Percentiles rank a stretch among this genome's conserved stretches.
phyloP scores from a whole-genome alignment of 805 yeast species.

The Saturnispora diversa region DNA sequence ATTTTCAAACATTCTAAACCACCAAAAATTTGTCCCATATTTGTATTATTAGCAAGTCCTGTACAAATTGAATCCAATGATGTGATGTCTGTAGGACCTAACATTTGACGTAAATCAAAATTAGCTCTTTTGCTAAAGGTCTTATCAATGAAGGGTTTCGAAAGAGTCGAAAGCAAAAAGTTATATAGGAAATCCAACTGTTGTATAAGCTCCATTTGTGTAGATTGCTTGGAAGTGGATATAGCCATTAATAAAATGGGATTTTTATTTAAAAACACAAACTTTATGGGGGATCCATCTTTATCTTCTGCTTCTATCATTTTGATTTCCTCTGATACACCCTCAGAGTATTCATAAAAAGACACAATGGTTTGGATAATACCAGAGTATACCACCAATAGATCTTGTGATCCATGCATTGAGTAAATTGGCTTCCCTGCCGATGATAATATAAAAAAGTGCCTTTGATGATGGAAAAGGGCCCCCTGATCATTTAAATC shows the following conservation, averaged over 20 bases:
- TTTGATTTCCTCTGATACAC: conserved; percentile 32
- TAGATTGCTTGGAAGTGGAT: conserved; percentile 45
- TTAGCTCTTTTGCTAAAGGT: conserved; percentile 66
- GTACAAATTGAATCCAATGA: conserved; percentile 59
- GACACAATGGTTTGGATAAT: conserved; percentile 71
- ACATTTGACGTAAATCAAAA: conserved; percentile 68
- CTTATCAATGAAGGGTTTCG: conserved; percentile 67
- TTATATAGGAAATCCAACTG: conserved; percentile 71
- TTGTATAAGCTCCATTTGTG: conserved; percentile 39
- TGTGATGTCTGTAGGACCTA: conserved; percentile 67
- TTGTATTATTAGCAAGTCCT: conserved; percentile 40
- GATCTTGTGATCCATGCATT: conserved; percentile 61
- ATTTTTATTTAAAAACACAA: conserved; percentile 51
- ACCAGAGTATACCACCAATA: conserved; percentile 66
- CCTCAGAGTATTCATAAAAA: conserved; percentile 45
- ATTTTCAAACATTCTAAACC: conserved; percentile 59
- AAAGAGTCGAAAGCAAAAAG: conserved; percentile 71
- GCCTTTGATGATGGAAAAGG: conserved; percentile 42
- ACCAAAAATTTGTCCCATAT: conserved; percentile 55
- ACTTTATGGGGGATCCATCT: conserved; percentile 31
- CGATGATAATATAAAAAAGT: conserved; percentile 67
- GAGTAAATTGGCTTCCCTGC: conserved; percentile 90
- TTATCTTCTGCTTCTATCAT: conserved; percentile 42
- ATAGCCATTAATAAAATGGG: conserved; percentile 74
- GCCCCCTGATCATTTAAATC: conserved; percentile 21